A percentile compares a stretch with the other conserved stretches of the same genome.
Conservation (phyloP, 1,284 basidiomycete genomes). For the Filobasidium uniguttulatum region DNA sequence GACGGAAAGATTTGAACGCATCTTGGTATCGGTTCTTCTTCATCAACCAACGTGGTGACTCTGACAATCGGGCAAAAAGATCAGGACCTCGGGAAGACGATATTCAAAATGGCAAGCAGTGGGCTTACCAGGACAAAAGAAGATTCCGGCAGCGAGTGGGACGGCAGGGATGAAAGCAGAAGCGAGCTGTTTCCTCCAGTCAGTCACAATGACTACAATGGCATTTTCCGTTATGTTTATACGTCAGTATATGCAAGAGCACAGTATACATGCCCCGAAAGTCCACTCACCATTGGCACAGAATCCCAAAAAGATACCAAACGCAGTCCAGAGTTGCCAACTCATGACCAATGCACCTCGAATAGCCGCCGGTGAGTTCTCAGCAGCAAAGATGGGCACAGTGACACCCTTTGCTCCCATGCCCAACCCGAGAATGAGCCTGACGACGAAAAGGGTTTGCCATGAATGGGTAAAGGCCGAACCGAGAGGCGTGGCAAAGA, state of each 20-base stretch:
- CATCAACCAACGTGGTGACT: conserved; percentile 55
- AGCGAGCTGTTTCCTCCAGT: conserved; percentile 9
- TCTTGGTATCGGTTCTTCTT: conserved; percentile 48
- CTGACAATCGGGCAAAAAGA: background rate
- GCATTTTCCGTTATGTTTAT: conserved; percentile 17
- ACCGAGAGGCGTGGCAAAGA: conserved; percentile 44
- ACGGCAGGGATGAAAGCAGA: conserved; percentile 12
- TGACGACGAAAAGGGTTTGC: conserved; percentile 18
- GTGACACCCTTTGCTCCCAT: conserved; percentile 41
- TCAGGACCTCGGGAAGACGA: background rate
- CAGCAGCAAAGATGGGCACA: conserved; percentile 36
- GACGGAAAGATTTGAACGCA: conserved; percentile 50
- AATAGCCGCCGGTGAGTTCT: conserved; percentile 37
- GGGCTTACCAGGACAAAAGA: conserved; percentile 7
- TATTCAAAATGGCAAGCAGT: background rate
- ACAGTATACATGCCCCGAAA: conserved; percentile 5
- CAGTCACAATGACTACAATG: conserved; percentile 16
- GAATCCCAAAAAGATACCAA: conserved; percentile 36
- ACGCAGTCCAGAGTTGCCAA: conserved; percentile 39
- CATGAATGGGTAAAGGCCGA: conserved; percentile 47
- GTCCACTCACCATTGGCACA: conserved; percentile 18
- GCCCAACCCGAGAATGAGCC: conserved; percentile 36
- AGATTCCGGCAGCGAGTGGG: conserved; percentile 7
- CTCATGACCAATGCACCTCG: conserved; percentile 38
- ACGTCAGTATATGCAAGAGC: conserved; percentile 19